Evolutionary conservation across 2,329 filamentous ascomycete species (phyloP), one percentile per base, ranked within the genome.

Genomic region (Rugonectria rugulosa): DNA sequence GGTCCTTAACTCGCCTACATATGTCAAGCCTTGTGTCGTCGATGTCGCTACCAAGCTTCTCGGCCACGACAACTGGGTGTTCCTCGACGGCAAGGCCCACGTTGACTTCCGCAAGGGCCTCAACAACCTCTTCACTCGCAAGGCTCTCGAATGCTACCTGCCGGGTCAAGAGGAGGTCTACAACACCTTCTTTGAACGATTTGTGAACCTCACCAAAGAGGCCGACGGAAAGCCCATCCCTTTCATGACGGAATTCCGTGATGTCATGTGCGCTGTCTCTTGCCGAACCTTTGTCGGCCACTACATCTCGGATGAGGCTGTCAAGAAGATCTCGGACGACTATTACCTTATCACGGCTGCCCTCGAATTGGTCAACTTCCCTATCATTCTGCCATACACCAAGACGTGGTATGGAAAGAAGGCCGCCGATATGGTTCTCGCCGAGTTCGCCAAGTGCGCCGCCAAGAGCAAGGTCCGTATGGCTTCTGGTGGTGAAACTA

Each of bases 401-500:
- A 94, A 92, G 81, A 92, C 92, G 5, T 98, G 92, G 92, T 96
- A 96, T 71, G 95, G 94, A 68, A 97, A 97, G 84, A 96, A 93
- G 79, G 92, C 92, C 24, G 88, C 94, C 55, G 91, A 97, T 70
- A 92, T 96, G 88, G 92, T 97, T 27, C 81, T 98, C 63, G 84
- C 83, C 43, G 93, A 97, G 73, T 98, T 98, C 71, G 79, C 89
- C 72, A 93, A 92, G 77, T 97, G 94, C 71, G 90, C 94, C 41
- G 91, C 92, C 60, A 97, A 97, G 82, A 90, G 90, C 77, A 97
- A 95, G 81, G 88, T 92, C 59, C 88, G 91, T 66, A 96, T 98
- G 90, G 87, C 88, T 67, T 88, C 91, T 50, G 94, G 93, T 68
- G 93, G 92, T 62, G 87, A 94, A 55, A 79, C 94, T 53, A 89